phyloP scores from a whole-genome alignment of 306 rosid species.

The Bauhinia variegata region DNA sequence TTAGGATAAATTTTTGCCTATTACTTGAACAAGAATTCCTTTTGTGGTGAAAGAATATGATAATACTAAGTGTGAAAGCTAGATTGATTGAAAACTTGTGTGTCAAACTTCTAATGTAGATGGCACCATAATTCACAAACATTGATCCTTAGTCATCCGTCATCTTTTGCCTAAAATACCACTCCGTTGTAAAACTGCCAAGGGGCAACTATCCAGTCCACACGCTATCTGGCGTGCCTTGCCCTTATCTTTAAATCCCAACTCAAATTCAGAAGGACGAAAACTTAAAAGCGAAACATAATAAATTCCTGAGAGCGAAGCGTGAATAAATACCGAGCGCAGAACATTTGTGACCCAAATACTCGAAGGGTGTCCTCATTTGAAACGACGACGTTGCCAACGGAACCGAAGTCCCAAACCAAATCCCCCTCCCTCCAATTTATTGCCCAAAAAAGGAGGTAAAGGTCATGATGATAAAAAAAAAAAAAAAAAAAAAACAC shows the following conservation, averaged over 20 bases:
- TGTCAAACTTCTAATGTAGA: no score
- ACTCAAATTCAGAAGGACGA: not conserved
- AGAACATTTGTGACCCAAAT: conserved; percentile 51
- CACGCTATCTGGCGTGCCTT: conserved; percentile 42
- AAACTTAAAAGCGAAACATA: no score
- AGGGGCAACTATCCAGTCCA: conserved; percentile 5
- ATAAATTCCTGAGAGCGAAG: conserved; percentile 54
- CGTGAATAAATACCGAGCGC: conserved; percentile 58
- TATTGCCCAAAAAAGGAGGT: conserved; percentile 23
- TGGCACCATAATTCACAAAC: no score
- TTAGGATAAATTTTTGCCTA: no score
- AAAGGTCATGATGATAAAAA: conserved; percentile 2
- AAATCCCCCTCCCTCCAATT: conserved; percentile 50
- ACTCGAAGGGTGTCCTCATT: conserved; percentile 32
- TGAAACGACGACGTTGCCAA: conserved; percentile 54
- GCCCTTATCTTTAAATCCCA: conserved; percentile 25
- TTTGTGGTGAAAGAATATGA: no score
- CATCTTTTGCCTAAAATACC: not conserved
- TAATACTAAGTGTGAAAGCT: no score
- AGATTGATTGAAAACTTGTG: no score
- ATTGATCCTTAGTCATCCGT: no score
- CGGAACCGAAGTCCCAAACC: no score
- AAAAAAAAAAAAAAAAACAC: no score
- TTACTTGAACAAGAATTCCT: no score
- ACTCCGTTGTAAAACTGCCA: no score